phyloP scores from a whole-genome alignment of 169 alveolate genomes.

The Cryptosporidium viatorum region DNA sequence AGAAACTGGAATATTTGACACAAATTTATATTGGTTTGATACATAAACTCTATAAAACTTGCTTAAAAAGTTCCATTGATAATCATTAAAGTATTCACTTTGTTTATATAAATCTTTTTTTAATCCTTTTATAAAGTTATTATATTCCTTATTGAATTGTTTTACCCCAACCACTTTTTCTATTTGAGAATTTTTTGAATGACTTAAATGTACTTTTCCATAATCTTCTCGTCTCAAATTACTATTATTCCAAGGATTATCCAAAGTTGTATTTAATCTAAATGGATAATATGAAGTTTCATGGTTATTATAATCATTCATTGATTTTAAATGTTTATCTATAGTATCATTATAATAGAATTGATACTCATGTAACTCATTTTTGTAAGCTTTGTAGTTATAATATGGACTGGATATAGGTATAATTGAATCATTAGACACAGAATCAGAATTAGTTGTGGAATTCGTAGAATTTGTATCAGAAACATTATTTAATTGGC shows the following conservation, averaged over 20 bases:
- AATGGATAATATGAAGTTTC: constrained; percentile 39
- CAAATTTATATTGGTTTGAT: constrained; percentile 27
- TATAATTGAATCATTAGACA: not conserved
- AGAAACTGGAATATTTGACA: constrained; percentile 46
- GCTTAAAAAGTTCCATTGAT: constrained; percentile 48
- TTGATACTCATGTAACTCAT: not conserved
- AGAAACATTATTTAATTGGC: not conserved
- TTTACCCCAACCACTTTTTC: not conserved
- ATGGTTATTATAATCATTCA: constrained; percentile 1
- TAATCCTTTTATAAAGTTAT: not conserved
- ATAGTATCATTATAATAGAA: constrained; percentile 13
- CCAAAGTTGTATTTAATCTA: constrained; percentile 27
- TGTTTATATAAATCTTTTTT: not conserved
- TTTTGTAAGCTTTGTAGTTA: not conserved
- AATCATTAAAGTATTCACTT: constrained; percentile 47
- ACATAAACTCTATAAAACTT: constrained; percentile 28
- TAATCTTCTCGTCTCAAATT: not conserved
- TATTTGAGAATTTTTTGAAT: not conserved
- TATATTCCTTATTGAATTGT: not conserved
- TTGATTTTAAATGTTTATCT: constrained; percentile 19
- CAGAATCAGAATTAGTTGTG: not conserved
- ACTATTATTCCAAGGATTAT: constrained; percentile 15
- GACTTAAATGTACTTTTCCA: not conserved
- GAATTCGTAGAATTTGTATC: not conserved
- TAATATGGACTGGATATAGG: not conserved